Base-by-base conservation (phyloP, 2,329 filamentous ascomycete genomes). In the Monilinia polystroma region DNA sequence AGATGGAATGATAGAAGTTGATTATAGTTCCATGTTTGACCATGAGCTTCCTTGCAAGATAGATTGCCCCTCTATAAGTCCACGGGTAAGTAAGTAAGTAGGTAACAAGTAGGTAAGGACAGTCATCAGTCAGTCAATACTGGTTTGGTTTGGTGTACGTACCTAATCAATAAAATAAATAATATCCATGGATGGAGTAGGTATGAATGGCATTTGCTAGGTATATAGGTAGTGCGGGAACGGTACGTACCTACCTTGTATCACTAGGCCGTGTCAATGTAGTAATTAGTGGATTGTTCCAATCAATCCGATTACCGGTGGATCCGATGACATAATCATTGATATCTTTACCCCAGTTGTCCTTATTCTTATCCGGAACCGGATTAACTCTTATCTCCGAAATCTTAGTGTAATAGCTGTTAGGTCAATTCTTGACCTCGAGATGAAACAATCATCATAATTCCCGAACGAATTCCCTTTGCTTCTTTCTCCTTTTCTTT, bases 1-100 rank as follows among this genome's bases (percentile, higher is more conserved):
- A 35, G 57, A 18, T 45, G 8, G 11, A 29, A 45, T 35, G 18
- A 51, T 45, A 14, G 35, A 23, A 29, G 41, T 66, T 53, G 43
- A 12, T 11, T 57, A 41, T 18, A 53, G 64, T 66, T 60, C 70
- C 63, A 70, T 68, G 32, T 58, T 69, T 59, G 63, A 68, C 69
- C 23, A 69, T 63, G 41, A 58, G 60, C 68, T 72, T 72, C 71
- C 60, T 41, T 52, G 41, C 29, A 32, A 16, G 29, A 62, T 47
- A 52, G 57, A 16, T 14, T 43, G 41, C 57, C 59, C 57, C 65
- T 66, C 59, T 49, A 20, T 63, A 43, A 20, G 32, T 29, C 29
- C 29, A 29, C 29, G 29, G 29, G 29, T 6, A 35, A 35, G 32
- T 35, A 6, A 35, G 32, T 35, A 35, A 35, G 32, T 6, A 35